Base-by-base conservation (phyloP, 225 moss, liverwort and hornwort species). In the Antitrichia curtipendula region DNA sequence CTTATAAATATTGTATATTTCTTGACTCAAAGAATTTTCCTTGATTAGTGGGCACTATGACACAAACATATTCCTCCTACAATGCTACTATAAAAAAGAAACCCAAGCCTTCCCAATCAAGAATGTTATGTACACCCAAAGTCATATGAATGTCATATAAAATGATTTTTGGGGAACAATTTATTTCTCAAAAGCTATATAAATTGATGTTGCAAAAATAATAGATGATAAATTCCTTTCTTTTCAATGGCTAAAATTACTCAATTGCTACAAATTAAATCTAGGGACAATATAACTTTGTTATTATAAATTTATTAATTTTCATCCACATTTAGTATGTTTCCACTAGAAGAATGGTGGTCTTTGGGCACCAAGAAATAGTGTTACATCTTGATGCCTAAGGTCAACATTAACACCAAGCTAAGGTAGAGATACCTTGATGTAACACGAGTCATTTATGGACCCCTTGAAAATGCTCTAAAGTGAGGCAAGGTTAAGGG, bases 271-370 rank as follows among this genome's bases (percentile, higher is more conserved):
- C 15, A 41, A 40, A 49, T 49, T 13, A 49, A 40, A 70, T 9
- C 14, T 25, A 70, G 5, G 3, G 3, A 23, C 15, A 43, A 43
- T 41, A 70, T 12, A 2, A 25, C 9, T 28, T 43, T 45, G 28
- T 6, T 10, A 28, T 6, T 10, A 28, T 28, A 15, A 72, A 72
- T 13, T 28, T 0, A 0, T 6, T 1, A 9, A 0, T 17, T 43
- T 41, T 43, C 15, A 71, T 71, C 6, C 1, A 9, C 9, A 43
- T 43, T 38, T 69, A 41, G 0, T 25, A 25, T 38, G 15, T 36
- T 65, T 36, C 20, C 6, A 19, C 19, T 36, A 20, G 3, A 20
- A 36, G 0, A 25, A 41, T 41, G 15, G 8, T 70, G 8, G 41
- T 40, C 13, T 28, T 27, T 1, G 9, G 43, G 16, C 6, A 43